Conservation (phyloP, 2,329 filamentous ascomycete genomes). For the Hypoxylon sp. region DNA sequence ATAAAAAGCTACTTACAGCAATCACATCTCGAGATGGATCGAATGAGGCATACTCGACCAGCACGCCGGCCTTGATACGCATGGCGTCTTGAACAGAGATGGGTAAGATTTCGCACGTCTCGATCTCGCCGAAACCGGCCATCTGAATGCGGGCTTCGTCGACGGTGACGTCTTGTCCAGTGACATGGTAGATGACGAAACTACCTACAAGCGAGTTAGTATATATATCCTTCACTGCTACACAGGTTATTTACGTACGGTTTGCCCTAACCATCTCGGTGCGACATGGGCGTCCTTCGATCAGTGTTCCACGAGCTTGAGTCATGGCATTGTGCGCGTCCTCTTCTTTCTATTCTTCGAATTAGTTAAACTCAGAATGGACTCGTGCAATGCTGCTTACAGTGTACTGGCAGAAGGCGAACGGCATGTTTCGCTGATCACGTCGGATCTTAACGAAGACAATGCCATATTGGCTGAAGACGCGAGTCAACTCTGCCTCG, state of each 20-base stretch:
- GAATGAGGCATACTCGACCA: conserved; percentile 67
- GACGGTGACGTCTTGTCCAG: conserved; percentile 57
- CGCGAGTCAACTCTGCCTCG: conserved; percentile 65
- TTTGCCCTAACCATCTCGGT: conserved; percentile 73
- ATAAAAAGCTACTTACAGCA: conserved; percentile 56
- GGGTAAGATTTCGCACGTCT: conserved; percentile 57
- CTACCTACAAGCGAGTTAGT: conserved; percentile 59
- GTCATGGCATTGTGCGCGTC: conserved; percentile 66
- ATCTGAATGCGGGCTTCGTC: conserved; percentile 64
- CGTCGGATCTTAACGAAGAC: conserved; percentile 76
- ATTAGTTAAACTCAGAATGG: conserved; percentile 47
- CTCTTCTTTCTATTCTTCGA: conserved; percentile 58
- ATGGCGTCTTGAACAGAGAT: conserved; percentile 54
- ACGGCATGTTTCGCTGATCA: conserved; percentile 71
- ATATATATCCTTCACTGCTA: background rate
- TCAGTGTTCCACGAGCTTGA: conserved; percentile 62
- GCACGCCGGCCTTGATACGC: conserved; percentile 57
- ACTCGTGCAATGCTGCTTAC: conserved; percentile 58
- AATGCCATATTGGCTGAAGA: conserved; percentile 68
- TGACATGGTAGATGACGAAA: conserved; percentile 63
- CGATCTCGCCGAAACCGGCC: conserved; percentile 61
- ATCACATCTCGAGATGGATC: conserved; percentile 66
- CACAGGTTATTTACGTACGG: conserved; percentile 59
- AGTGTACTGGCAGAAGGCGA: conserved; percentile 75
- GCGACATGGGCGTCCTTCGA: conserved; percentile 71